Conservation (phyloP, 2,329 filamentous ascomycete genomes). For the Colletotrichum sp. region DNA sequence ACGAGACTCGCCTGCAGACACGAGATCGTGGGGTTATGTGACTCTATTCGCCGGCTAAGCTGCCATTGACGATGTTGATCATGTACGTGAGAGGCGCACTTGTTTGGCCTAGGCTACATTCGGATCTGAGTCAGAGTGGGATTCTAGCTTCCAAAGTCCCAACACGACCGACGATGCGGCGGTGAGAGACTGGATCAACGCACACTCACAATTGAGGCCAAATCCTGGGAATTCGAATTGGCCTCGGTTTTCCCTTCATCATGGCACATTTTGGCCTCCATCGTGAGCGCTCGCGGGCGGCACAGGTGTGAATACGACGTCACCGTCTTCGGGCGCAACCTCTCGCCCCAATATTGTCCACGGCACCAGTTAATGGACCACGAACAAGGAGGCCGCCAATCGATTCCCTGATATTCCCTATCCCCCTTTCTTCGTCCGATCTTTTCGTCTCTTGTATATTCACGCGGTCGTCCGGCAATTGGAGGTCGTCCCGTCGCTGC, state of each 20-base stretch:
- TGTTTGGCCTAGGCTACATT: neutral
- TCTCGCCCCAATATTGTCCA: neutral
- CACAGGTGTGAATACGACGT: neutral
- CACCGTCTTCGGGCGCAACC: neutral
- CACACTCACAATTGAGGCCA: neutral
- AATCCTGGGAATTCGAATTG: neutral
- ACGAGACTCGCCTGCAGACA: neutral
- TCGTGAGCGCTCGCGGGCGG: neutral
- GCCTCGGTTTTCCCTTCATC: rapidly evolving
- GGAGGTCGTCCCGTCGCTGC: neutral
- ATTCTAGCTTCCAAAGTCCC: neutral
- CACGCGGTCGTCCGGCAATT: neutral
- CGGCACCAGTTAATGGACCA: neutral
- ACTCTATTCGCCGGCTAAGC: neutral
- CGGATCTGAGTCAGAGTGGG: neutral
- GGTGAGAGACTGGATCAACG: neutral
- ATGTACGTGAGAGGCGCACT: neutral
- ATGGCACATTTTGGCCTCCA: neutral
- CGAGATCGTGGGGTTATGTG: neutral
- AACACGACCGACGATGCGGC: neutral
- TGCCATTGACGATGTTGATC: neutral
- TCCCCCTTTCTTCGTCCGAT: neutral
- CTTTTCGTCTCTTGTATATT: neutral
- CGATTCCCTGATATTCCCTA: neutral
- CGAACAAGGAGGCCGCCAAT: neutral